Conservation (phyloP, 1,284 basidiomycete species). For the Ustilago xerochloae region DNA sequence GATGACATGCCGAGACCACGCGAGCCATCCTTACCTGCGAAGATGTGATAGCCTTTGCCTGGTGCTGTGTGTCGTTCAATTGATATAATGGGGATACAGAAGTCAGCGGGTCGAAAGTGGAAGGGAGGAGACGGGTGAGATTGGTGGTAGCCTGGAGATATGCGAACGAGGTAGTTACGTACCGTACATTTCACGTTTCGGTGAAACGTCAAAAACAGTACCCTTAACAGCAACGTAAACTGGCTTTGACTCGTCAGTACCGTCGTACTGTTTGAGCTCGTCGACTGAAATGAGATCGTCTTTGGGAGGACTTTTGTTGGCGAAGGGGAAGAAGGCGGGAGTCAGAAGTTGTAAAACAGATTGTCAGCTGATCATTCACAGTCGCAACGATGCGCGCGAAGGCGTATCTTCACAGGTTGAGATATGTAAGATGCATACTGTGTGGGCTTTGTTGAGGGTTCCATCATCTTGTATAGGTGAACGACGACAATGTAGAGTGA, state of each 20-base stretch:
- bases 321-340: background rate
- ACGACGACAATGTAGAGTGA: background rate
- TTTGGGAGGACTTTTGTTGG: constrained; percentile 75
- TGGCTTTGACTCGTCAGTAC: constrained; percentile 75
- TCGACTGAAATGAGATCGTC: constrained; percentile 79
- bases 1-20: constrained; percentile 76
- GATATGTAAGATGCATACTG: too few species aligned
- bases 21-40: constrained; percentile 84
- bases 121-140: background rate
- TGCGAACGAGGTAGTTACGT: constrained; percentile 68
- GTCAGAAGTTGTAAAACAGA: background rate
- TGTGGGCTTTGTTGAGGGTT: constrained; percentile 55
- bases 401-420: too few species aligned
- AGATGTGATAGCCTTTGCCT: constrained; percentile 69
- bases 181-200: constrained; percentile 84
- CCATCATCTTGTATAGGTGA: constrained; percentile 41
- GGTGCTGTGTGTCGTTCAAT: constrained; percentile 26
- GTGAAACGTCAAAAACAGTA: constrained; percentile 82
- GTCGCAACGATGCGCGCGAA: too few species aligned
- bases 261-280: constrained; percentile 78
- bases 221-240: constrained; percentile 92
- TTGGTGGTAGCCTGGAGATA: background rate
- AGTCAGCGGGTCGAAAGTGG: background rate
- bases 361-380: too few species aligned
- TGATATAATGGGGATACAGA: background rate